phyloP scores from a whole-genome alignment of 305 asterid species.

The Fraxinus platypoda region DNA sequence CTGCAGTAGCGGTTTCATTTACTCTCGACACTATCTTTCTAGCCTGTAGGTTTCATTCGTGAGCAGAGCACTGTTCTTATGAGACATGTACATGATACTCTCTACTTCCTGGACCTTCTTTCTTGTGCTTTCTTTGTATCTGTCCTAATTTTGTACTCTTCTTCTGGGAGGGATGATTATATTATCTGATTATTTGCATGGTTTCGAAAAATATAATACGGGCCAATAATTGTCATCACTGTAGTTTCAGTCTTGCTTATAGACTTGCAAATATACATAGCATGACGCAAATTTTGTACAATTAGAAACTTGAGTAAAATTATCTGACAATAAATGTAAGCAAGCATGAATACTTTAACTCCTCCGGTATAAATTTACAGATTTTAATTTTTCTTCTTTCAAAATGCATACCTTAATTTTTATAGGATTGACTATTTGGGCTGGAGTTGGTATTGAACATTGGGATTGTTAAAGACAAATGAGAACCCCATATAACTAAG shows the following conservation, averaged over 20 bases:
- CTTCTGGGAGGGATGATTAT: background rate
- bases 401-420: background rate
- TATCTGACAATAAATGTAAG: background rate
- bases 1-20: conserved; percentile 11
- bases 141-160: background rate
- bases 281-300: background rate
- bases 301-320: background rate
- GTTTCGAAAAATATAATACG: conserved; percentile 10
- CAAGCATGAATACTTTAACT: background rate
- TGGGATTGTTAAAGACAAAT: too few species aligned
- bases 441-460: too few species aligned
- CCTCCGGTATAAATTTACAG: background rate
- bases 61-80: conserved; percentile 79
- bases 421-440: too few species aligned
- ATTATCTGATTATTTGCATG: conserved; percentile 15
- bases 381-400: background rate
- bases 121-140: conserved; percentile 2
- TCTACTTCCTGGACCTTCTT: conserved; percentile 8
- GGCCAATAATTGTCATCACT: background rate
- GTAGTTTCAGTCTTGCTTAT: conserved; percentile 12
- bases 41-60: conserved; percentile 82
- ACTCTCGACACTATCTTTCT: conserved; percentile 30
- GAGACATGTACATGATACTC: conserved; percentile 64
- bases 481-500: too few species aligned
- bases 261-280: background rate